These are phyloP conservation scores for Rhodotorula kratochvilovae DNA, from an alignment of 768 basidiomycete genomes.

Conservation along the genomic window DNA sequence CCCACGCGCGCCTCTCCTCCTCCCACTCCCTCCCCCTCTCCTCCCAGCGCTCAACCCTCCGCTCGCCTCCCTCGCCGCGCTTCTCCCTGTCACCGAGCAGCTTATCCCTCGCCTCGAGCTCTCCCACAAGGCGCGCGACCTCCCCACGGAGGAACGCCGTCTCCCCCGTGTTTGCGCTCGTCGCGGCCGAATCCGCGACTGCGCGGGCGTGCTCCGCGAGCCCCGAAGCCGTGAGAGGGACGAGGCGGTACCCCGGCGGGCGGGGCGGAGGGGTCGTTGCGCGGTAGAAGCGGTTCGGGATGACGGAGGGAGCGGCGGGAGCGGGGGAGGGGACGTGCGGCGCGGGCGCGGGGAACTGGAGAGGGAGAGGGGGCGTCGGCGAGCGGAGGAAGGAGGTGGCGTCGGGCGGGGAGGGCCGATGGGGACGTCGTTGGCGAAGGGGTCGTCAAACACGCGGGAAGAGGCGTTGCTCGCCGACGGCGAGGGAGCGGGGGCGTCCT, in stretches of 20 bases:
- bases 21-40: not conserved
- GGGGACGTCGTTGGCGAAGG: not conserved
- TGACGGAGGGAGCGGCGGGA: too few species aligned
- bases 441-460: not conserved
- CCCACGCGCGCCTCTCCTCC: not conserved
- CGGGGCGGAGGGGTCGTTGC: not conserved
- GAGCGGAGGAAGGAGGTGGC: not conserved
- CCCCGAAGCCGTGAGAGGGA: not conserved
- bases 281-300: not conserved
- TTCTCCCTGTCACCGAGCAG: not conserved
- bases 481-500: too few species aligned
- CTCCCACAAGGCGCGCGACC: not conserved
- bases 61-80: not conserved
- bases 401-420: not conserved
- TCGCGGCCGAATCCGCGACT: not conserved
- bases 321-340: not conserved
- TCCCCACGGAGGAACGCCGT: constrained; percentile 12
- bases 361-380: not conserved
- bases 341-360: not conserved
- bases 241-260: constrained; percentile 4
- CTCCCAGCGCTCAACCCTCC: not conserved
- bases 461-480: not conserved
- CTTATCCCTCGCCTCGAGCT: constrained; percentile 6
- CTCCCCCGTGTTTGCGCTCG: not conserved
- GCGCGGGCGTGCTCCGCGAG: not conserved